These are phyloP conservation scores for Rehmannia glutinosa DNA, from an alignment of 257 asterid species.

Conservation along the genomic window DNA sequence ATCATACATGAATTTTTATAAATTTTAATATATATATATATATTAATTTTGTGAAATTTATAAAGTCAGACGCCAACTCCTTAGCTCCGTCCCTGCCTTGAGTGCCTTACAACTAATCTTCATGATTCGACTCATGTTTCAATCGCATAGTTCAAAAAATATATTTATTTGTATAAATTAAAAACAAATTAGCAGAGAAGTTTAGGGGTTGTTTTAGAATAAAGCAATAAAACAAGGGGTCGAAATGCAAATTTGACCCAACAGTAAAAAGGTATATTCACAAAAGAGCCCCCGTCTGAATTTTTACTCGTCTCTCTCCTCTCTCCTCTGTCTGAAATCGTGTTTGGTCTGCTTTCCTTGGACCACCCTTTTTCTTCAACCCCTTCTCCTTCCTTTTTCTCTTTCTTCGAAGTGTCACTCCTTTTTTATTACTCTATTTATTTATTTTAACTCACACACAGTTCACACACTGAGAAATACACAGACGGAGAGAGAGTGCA, in stretches of 20 bases:
- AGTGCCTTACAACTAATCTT: too few species aligned
- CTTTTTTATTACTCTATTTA: neutral
- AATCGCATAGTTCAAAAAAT: too few species aligned
- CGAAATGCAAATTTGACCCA: slow-evolving; percentile 15
- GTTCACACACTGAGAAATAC: neutral
- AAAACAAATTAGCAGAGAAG: too few species aligned
- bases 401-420: slow-evolving; percentile 18
- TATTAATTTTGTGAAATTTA: too few species aligned
- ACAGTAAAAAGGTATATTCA: slow-evolving; percentile 34
- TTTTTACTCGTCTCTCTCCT: slow-evolving; percentile 24
- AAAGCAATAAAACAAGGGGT: slow-evolving; percentile 19
- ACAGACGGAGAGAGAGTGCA: neutral
- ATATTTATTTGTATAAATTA: too few species aligned
- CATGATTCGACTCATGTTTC: too few species aligned
- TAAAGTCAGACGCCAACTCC: too few species aligned
- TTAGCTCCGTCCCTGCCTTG: too few species aligned
- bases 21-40: too few species aligned
- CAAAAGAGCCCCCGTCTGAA: slow-evolving; percentile 29
- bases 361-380: slow-evolving; percentile 22
- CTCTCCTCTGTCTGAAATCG: slow-evolving; percentile 23
- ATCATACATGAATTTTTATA: too few species aligned
- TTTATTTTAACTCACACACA: neutral
- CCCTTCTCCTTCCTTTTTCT: neutral
- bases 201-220: neutral
- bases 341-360: slow-evolving; percentile 29